phyloP scores from a whole-genome alignment of 768 basidiomycete species.

The Lactarius psammicola region DNA sequence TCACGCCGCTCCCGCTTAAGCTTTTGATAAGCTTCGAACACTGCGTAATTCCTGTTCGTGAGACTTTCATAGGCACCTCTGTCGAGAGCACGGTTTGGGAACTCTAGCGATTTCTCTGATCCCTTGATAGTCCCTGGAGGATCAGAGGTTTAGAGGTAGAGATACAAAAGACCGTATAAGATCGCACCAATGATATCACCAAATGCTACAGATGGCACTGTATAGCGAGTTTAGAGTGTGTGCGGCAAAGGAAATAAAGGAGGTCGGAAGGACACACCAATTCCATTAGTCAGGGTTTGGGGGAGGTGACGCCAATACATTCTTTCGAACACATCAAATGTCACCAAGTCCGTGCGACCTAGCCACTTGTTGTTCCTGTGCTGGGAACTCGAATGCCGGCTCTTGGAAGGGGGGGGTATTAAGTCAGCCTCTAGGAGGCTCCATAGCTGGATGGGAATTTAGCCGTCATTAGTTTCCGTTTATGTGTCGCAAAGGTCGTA shows the following conservation, averaged over 20 bases:
- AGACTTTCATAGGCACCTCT: slow-evolving; percentile 11
- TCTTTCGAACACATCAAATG: slow-evolving; percentile 47
- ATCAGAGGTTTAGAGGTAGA: not conserved
- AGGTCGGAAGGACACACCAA: slow-evolving; percentile 42
- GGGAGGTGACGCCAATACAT: slow-evolving; percentile 63
- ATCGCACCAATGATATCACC: slow-evolving; percentile 59
- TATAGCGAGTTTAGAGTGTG: not conserved
- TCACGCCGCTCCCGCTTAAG: slow-evolving; percentile 45
- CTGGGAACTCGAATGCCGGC: slow-evolving; percentile 7
- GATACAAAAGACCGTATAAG: not conserved
- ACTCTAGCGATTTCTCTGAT: slow-evolving; percentile 50
- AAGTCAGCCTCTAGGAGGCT: slow-evolving; percentile 50
- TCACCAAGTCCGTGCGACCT: slow-evolving; percentile 32
- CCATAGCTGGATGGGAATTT: slow-evolving; percentile 41
- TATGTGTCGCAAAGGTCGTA: not conserved
- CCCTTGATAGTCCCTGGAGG: slow-evolving; percentile 59
- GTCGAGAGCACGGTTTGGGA: slow-evolving; percentile 15
- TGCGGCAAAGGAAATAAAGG: not conserved
- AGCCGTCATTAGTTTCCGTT: not conserved
- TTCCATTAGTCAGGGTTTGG: slow-evolving; percentile 47
- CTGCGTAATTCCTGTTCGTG: slow-evolving; percentile 13
- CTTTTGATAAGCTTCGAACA: slow-evolving; percentile 55
- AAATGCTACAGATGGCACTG: slow-evolving; percentile 63
- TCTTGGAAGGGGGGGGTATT: not conserved
- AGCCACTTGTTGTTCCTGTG: slow-evolving; percentile 8